A percentile compares a stretch with the other conserved stretches of the same genome.
Evolutionary conservation across 352 stramenopile genomes (phyloP).

Genomic region (Pythium periplocum): DNA sequence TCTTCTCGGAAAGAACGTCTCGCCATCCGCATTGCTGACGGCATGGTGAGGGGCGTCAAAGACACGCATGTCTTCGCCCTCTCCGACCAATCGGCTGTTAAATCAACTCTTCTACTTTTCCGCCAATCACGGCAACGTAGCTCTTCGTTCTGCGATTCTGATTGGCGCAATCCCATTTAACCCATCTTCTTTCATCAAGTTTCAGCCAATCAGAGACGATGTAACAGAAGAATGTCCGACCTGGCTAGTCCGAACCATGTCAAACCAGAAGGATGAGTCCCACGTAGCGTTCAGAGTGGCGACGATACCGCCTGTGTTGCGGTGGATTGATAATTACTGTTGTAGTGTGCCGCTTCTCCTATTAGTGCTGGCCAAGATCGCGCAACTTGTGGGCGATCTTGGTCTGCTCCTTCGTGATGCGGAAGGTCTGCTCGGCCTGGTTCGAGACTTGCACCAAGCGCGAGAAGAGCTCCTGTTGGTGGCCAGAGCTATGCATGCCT

Average conservation of each 20-base stretch:
- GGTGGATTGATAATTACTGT: neutral
- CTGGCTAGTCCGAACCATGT: too few relatives aligned
- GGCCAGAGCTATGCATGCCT: neutral
- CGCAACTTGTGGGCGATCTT: constrained; percentile 20
- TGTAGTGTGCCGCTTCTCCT: neutral
- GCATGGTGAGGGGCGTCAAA: constrained; percentile 12
- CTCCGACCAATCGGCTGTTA: too few relatives aligned
- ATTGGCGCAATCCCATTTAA: too few relatives aligned
- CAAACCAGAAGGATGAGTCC: too few relatives aligned
- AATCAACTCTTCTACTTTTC: too few relatives aligned
- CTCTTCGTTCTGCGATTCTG: too few relatives aligned
- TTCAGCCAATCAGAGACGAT: constrained; percentile 1
- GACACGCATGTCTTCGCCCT: constrained; percentile 12
- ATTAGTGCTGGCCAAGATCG: constrained; percentile 13
- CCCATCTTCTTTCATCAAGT: too few relatives aligned
- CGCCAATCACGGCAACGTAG: too few relatives aligned
- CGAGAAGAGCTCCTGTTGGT: constrained; percentile 29
- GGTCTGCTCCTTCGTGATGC: constrained; percentile 33
- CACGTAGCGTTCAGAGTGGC: too few relatives aligned
- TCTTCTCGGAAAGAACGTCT: too few relatives aligned
- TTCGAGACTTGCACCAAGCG: constrained; percentile 31
- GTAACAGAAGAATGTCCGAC: neutral
- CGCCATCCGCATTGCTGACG: too few relatives aligned
- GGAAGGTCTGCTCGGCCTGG: constrained; percentile 37
- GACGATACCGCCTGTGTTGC: neutral